Base-by-base conservation (phyloP, 805 yeast species). In the Candida quercuum region DNA sequence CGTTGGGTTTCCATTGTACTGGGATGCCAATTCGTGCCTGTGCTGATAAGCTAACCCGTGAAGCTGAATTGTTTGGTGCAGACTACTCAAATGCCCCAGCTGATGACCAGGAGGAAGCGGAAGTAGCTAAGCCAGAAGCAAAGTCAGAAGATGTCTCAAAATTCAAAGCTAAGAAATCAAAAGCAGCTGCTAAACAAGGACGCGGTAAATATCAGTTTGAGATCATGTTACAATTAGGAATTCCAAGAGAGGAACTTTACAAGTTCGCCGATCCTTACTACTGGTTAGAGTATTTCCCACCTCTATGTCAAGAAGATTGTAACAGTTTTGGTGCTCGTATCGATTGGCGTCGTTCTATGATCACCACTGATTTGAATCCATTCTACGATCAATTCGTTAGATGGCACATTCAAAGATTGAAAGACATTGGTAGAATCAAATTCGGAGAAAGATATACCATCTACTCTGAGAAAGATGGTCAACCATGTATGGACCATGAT, bases 401-500 rank as follows among this genome's bases (percentile, higher is more conserved):
- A 71, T 93, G 99, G 99, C 96, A 88, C 66, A 86, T 93, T 78
- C 86, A 81, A 66, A 72, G 81, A 59, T 78, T 93, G 61, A 86
- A 79, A 69, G 88, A 77, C 33, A 66, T 73, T 41, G 95, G 91
- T 47, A 91, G 87, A 67, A 88, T 93, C 68, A 93, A 91, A 71
- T 93, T 93, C 52, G 99, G 99, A 64, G 95, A 91, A 71, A 82
- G 99, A 69, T 86, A 88, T 72, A 93, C 99, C 49, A 86, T 93
- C 56, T 93, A 86, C 68, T 89, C 98, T 29, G 95, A 88, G 60
- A 91, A 86, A 67, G 99, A 93, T 66, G 97, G 97, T 48, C 99
- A 93, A 72, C 94, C 99, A 28, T 93, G 99, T 73, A 89, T 93
- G 91, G 99, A 93, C 65, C 99, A 93, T 64, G 99, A 93, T 66